Base-by-base conservation (phyloP, 2,329 filamentous ascomycete genomes). In the Rosellinia necatrix region DNA sequence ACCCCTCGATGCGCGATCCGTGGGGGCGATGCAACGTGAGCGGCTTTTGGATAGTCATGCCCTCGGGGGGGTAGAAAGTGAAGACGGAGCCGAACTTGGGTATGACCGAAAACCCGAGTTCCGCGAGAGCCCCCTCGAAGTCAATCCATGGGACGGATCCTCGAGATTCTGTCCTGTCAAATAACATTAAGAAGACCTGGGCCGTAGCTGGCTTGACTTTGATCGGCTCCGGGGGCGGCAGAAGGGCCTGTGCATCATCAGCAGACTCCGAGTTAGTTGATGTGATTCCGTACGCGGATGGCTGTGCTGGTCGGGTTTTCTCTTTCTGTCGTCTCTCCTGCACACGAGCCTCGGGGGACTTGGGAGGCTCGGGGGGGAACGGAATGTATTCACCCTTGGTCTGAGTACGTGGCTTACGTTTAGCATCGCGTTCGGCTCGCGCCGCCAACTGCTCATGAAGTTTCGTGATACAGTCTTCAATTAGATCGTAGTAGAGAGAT, bases 401-500 rank as follows among this genome's bases (percentile, higher is more conserved):
- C 13, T 34, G 15, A 48, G 59, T 10, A 21, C 30, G 22, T 12
- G 37, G 2, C 3, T 17, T 41, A 5, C 19, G 22, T 10, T 35
- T 19, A 6, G 27, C 35, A 19, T 46, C 25, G 47, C 54, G 8
- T 19, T 37, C 19, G 2, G 13, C 1, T 10, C 68, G 67, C 3
- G 61, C 58, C 35, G 69, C 69, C 4, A 58, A 37, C 4, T 70
- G 49, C 12, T 59, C 55, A 15, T 74, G 52, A 0, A 80, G 57
- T 4, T 70, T 64, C 1, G 59, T 32, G 0, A 79, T 40, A 48
- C 71, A 74, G 1, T 75, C 71, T 0, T 77, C 67, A 2, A 79
- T 62, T 6, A 77, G 48, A 40, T 78, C 74, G 40, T 77, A 68
- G 56, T 80, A 81, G 0, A 80, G 61, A 37, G 72, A 72, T 1